phyloP scores from a whole-genome alignment of 169 alveolate genomes.

The Amoebophrya sp. region DNA sequence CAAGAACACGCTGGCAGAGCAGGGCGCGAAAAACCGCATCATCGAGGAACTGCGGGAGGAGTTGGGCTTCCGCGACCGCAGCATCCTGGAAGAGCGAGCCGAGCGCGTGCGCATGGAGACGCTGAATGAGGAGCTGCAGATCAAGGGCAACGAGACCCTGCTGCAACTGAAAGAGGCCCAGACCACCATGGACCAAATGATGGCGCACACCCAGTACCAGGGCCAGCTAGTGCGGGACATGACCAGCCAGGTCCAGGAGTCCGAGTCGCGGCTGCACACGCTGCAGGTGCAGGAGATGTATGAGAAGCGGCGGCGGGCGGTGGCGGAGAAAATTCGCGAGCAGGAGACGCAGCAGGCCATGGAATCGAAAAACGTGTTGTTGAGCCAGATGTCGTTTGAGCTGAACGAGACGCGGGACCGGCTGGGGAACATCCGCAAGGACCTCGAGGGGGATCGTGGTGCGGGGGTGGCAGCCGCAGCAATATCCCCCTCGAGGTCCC shows the following conservation, averaged over 20 bases:
- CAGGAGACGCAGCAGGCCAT: not conserved
- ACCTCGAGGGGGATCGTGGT: not conserved
- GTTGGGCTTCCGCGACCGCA: not conserved
- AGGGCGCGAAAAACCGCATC: not conserved
- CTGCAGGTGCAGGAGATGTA: not conserved
- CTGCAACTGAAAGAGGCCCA: not conserved
- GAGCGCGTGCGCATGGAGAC: slow-evolving; percentile 1
- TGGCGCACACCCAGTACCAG: not conserved
- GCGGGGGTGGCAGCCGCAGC: no score
- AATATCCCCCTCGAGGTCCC: no score
- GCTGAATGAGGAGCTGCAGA: not conserved
- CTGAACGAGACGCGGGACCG: not conserved
- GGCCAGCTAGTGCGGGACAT: not conserved
- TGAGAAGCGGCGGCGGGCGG: not conserved
- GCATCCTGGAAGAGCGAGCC: not conserved
- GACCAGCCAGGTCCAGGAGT: not conserved
- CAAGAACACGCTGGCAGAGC: not conserved
- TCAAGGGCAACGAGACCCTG: not conserved
- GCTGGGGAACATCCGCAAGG: not conserved
- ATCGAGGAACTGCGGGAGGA: not conserved
- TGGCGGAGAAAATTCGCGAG: not conserved
- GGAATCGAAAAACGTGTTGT: not conserved
- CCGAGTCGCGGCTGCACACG: not conserved
- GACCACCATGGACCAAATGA: not conserved
- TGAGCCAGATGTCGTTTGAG: not conserved